Conservation (phyloP, 805 yeast species). For the Yamadazyma kitorensis region DNA sequence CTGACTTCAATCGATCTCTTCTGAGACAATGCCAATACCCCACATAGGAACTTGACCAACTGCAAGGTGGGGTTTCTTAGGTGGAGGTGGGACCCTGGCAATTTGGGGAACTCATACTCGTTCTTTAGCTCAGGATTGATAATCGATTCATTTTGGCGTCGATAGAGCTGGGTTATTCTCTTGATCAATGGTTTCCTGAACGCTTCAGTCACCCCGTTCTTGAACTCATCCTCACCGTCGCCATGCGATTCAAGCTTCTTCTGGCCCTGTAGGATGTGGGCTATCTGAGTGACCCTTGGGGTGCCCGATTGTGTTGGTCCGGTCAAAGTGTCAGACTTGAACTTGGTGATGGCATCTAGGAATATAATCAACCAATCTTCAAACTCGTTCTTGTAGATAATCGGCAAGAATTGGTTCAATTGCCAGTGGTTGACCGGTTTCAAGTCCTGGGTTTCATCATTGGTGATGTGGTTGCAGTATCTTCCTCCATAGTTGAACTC, state of each 20-base stretch:
- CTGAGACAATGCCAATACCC: slow-evolving; percentile 65
- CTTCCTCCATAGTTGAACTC: slow-evolving; percentile 82
- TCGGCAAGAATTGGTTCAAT: slow-evolving; percentile 68
- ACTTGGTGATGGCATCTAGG: slow-evolving; percentile 62
- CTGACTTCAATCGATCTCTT: slow-evolving; percentile 70
- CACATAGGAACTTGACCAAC: slow-evolving; percentile 70
- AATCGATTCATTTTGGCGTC: slow-evolving; percentile 71
- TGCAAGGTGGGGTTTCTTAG: slow-evolving; percentile 74
- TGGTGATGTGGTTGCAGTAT: slow-evolving; percentile 44
- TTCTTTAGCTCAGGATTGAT: slow-evolving; percentile 58
- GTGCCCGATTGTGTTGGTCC: slow-evolving; percentile 42
- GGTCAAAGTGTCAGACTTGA: slow-evolving; percentile 42
- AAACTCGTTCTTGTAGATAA: slow-evolving; percentile 75
- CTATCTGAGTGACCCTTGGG: slow-evolving; percentile 68
- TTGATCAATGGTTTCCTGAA: slow-evolving; percentile 64
- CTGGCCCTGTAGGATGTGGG: slow-evolving; percentile 48
- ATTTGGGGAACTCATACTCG: slow-evolving; percentile 69
- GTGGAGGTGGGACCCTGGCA: slow-evolving; percentile 68
- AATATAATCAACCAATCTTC: slow-evolving; percentile 82
- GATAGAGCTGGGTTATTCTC: slow-evolving; percentile 62
- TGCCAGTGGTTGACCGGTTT: slow-evolving; percentile 72
- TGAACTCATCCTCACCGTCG: slow-evolving; percentile 31
- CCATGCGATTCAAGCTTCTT: slow-evolving; percentile 32
- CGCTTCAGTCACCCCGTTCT: slow-evolving; percentile 46
- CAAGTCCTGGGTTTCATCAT: slow-evolving; percentile 42